Evolutionary conservation across 352 stramenopile species (phyloP), one percentile per base, ranked within the genome.

Genomic region (Plasmopara viticola): DNA sequence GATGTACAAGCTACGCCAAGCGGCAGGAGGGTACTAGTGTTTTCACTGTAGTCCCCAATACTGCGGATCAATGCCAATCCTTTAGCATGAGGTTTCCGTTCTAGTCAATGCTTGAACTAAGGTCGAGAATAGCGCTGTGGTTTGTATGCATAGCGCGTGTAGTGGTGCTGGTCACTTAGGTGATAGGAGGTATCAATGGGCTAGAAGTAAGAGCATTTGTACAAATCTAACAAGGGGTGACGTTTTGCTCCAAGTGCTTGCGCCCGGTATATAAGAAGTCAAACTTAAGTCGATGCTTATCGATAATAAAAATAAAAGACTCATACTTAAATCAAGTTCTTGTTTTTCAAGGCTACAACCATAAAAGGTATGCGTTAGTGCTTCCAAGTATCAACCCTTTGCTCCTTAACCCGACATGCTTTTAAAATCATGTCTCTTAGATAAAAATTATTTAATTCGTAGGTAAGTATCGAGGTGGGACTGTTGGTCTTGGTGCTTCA

Each of bases 1-100:
- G 84, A 87, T 94, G 43, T 61, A 87, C 28, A 87, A 78, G 43
- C 58, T 94, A 46, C 81, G 79, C 17, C 58, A 72, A 64, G 74
- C 70, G 14, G 65, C 70, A 51, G 73, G 73, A 15, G 70, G 70
- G 12, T 74, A 77, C 45, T 69, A 53, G n/a, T 47, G 28, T 30
- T 30, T 18, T 37, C 43, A 48, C 13, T 9, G 28, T 44, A 35
- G 25, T 12, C 30, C 35, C 48, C 17, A 35, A 42, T 56, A 9
- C 17, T 47, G 45, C 51, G 51, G 29, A 53, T 55, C 15, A 48
- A 56, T 46, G 44, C 29, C 48, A 49, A 41, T 17, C 43, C 25
- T 29, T 2, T 15, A 34, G 50, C 33, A 62, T 12, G 13, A 38
- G 7, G 28, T 45, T 45, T 10, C 41, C n/a, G 31, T 41, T 51